Evolutionary conservation across 169 alveolate genomes (phyloP).

Genomic region (Babesia gibsoni): DNA sequence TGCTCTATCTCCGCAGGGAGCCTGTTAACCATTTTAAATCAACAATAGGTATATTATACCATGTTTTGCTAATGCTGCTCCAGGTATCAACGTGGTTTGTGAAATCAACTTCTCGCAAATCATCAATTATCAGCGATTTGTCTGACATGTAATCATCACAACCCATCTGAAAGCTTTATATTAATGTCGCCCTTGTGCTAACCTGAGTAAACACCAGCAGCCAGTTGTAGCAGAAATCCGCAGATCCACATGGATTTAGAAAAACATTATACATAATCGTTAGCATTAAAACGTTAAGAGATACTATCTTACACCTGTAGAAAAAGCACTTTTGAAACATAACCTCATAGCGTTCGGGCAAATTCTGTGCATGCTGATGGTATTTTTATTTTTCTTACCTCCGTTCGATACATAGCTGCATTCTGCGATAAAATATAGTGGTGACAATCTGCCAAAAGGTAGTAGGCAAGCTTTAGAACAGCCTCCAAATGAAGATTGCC

Average conservation of each 20-base stretch:
- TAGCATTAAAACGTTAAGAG: conserved; percentile 11
- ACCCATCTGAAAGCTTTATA: conserved; percentile 33
- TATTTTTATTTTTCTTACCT: not conserved
- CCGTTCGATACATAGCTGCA: conserved; percentile 41
- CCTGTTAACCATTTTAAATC: not conserved
- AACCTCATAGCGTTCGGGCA: conserved; percentile 1
- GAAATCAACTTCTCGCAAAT: conserved; percentile 39
- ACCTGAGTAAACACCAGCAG: conserved; percentile 46
- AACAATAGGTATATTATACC: conserved; percentile 6
- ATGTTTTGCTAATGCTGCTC: conserved; percentile 35
- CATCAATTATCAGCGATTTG: conserved; percentile 29
- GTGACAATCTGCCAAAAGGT: conserved; percentile 19
- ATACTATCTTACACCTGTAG: conserved; percentile 51
- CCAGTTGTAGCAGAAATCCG: conserved; percentile 62
- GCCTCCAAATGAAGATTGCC: conserved; percentile 15
- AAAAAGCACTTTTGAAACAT: conserved; percentile 46
- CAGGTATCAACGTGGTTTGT: conserved; percentile 49
- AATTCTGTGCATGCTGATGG: not conserved
- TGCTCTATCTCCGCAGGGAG: conserved; percentile 36
- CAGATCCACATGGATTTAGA: conserved; percentile 24
- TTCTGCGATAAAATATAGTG: not conserved
- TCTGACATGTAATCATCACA: conserved; percentile 41
- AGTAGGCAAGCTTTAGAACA: conserved; percentile 30
- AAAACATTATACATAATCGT: conserved; percentile 23
- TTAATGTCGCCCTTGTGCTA: not conserved